A percentile compares a stretch with the other conserved stretches of the same genome.
These are phyloP conservation scores for Petunia axillaris DNA, from an alignment of 257 asterid genomes.

Conservation along the genomic window DNA sequence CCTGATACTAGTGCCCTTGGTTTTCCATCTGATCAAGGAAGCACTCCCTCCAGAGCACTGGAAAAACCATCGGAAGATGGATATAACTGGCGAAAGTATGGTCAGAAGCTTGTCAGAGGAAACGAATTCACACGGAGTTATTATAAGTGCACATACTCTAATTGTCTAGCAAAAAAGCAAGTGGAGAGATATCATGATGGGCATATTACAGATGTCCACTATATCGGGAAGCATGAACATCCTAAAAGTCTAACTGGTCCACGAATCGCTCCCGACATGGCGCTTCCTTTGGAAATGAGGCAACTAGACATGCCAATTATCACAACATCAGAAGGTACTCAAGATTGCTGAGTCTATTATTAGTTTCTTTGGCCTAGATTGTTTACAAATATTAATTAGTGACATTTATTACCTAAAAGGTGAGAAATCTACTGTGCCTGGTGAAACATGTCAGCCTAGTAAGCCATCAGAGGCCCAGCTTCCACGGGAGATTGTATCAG, in stretches of 20 bases:
- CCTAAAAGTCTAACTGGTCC: conserved; percentile 63
- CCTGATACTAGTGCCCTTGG: conserved; percentile 39
- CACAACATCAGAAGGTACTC: conserved; percentile 55
- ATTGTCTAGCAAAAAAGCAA: conserved; percentile 81
- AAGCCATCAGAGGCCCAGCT: conserved; percentile 38
- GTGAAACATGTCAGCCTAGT: conserved; percentile 42
- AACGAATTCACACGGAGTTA: conserved; percentile 82
- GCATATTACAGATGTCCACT: conserved; percentile 65
- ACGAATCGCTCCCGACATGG: conserved; percentile 39
- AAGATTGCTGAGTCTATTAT: conserved; percentile 14
- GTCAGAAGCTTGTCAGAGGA: conserved; percentile 95
- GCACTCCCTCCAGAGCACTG: conserved; percentile 25
- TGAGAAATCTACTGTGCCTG: conserved; percentile 39
- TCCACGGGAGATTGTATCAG: conserved; percentile 40
- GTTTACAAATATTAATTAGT: conserved; percentile 30
- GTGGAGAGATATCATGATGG: conserved; percentile 87
- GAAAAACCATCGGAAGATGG: conserved; percentile 79
- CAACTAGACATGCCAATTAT: conserved; percentile 38
- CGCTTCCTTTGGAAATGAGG: conserved; percentile 41
- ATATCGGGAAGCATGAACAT: conserved; percentile 79
- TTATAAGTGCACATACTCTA: conserved; percentile 76
- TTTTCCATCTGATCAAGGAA: conserved; percentile 34
- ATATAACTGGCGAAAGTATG: conserved; percentile 96
- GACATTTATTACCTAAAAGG: conserved; percentile 45
- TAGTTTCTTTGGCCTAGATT: conserved; percentile 7